Conservation (phyloP, 139 green algal species). For the Coelastrella sp. region DNA sequence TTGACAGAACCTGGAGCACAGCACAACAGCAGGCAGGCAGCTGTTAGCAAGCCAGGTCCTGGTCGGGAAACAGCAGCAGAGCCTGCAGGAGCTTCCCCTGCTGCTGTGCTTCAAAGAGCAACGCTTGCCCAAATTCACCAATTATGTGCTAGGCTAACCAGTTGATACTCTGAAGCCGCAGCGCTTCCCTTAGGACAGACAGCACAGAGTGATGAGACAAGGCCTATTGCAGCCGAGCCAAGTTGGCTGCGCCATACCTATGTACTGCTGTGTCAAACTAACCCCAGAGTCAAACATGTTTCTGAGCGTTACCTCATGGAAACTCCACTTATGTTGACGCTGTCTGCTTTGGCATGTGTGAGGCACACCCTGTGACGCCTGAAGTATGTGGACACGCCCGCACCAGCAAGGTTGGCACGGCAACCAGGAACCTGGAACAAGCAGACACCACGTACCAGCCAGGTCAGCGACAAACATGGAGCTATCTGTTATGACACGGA, state of each 20-base stretch:
- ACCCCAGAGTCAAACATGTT: not conserved
- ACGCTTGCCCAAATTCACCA: too few species aligned
- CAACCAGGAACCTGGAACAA: slow-evolving; percentile 20
- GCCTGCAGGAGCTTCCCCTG: not conserved
- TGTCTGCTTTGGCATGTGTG: slow-evolving; percentile 30
- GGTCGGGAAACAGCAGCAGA: slow-evolving; percentile 6
- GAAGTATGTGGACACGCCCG: slow-evolving; percentile 37
- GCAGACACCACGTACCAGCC: not conserved
- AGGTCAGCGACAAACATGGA: not conserved
- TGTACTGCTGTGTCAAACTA: not conserved
- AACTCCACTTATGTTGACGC: not conserved
- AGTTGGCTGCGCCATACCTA: too few species aligned
- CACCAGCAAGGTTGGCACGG: not conserved
- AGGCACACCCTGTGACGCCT: slow-evolving; percentile 19
- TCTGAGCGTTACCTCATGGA: not conserved
- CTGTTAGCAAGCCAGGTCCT: not conserved
- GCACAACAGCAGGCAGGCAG: not conserved
- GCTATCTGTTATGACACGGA: not conserved
- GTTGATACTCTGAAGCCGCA: too few species aligned
- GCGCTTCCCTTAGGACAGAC: too few species aligned
- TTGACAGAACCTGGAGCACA: slow-evolving; percentile 67
- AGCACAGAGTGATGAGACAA: too few species aligned
- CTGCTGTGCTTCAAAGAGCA: too few species aligned
- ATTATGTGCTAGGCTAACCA: too few species aligned
- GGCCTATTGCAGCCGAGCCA: too few species aligned